These are phyloP conservation scores for Fusarium continuum DNA, from an alignment of 2,329 filamentous ascomycete genomes.

Conservation along the genomic window DNA sequence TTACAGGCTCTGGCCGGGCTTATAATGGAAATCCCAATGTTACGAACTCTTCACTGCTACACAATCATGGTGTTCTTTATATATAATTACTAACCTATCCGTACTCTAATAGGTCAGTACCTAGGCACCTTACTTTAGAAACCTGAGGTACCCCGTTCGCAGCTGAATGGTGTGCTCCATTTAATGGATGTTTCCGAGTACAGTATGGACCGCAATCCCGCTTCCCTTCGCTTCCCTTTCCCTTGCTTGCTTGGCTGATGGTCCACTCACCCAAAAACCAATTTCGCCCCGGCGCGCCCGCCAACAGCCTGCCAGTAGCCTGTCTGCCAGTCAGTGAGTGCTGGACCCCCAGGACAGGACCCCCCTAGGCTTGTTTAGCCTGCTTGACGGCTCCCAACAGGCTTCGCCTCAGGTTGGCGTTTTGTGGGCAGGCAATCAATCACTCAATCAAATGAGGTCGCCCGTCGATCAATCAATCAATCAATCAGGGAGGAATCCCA, in stretches of 20 bases:
- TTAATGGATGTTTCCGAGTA: slow-evolving; percentile 11
- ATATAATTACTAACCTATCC: no score
- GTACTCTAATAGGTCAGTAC: no score
- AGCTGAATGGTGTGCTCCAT: slow-evolving; percentile 9
- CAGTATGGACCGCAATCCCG: neutral
- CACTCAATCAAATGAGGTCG: slow-evolving; percentile 34
- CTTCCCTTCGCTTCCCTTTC: no score
- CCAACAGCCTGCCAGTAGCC: slow-evolving; percentile 28
- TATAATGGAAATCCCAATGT: neutral
- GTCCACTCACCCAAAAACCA: slow-evolving; percentile 29
- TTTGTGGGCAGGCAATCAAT: slow-evolving; percentile 33
- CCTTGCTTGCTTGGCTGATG: slow-evolving; percentile 23
- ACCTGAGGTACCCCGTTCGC: neutral
- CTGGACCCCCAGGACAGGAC: slow-evolving; percentile 1
- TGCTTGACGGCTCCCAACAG: slow-evolving; percentile 30
- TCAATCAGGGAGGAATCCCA: slow-evolving; percentile 37
- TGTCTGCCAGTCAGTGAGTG: no score
- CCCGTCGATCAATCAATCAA: slow-evolving; percentile 32
- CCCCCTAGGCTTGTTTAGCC: slow-evolving; percentile 27
- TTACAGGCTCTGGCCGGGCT: neutral
- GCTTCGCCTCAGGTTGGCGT: slow-evolving; percentile 41
- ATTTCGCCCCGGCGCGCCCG: slow-evolving; percentile 29
- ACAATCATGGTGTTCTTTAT: neutral
- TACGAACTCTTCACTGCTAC: neutral
- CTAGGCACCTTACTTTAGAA: slow-evolving; percentile 4